Percentiles rank a stretch among this genome's conserved stretches.
Conservation (phyloP, 75 land plant species). For the Cryptomeria japonica region DNA sequence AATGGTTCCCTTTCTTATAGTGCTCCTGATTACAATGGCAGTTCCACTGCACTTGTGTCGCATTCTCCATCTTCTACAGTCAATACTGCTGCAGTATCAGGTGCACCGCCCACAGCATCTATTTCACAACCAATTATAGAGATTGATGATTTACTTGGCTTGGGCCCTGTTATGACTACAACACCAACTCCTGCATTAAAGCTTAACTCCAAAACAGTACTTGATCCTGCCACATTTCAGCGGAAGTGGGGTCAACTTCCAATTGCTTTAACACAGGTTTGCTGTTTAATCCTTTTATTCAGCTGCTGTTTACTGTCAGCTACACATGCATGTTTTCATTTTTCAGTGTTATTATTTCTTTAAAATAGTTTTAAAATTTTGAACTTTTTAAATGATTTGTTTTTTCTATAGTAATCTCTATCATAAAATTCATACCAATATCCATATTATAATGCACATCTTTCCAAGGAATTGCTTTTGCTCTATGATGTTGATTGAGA, state of each 20-base stretch:
- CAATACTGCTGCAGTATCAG: conserved; percentile 15
- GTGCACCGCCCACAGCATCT: conserved; percentile 20
- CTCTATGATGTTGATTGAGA: background rate
- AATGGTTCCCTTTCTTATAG: conserved; percentile 72
- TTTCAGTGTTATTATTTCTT: background rate
- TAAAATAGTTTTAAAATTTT: background rate
- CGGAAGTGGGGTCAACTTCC: conserved; percentile 94
- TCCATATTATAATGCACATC: background rate
- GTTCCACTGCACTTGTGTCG: conserved; percentile 13
- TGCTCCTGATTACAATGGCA: conserved; percentile 61
- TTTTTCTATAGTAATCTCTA: background rate
- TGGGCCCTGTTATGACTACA: conserved; percentile 45
- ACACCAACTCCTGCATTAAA: conserved; percentile 53
- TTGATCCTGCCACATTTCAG: conserved; percentile 87
- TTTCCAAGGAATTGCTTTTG: background rate
- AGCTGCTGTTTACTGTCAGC: conserved; percentile 5
- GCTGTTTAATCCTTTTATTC: conserved; percentile 1
- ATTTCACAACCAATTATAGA: conserved; percentile 24
- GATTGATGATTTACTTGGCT: conserved; percentile 88
- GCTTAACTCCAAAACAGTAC: conserved; percentile 73
- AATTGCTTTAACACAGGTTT: conserved; percentile 72
- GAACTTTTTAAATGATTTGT: background rate
- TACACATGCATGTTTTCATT: background rate
- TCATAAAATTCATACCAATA: background rate
- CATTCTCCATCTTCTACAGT: conserved; percentile 30